Evolutionary conservation across 352 stramenopile genomes (phyloP), one percentile per base, ranked within the genome.

Genomic region (Phytophthora rubi): DNA sequence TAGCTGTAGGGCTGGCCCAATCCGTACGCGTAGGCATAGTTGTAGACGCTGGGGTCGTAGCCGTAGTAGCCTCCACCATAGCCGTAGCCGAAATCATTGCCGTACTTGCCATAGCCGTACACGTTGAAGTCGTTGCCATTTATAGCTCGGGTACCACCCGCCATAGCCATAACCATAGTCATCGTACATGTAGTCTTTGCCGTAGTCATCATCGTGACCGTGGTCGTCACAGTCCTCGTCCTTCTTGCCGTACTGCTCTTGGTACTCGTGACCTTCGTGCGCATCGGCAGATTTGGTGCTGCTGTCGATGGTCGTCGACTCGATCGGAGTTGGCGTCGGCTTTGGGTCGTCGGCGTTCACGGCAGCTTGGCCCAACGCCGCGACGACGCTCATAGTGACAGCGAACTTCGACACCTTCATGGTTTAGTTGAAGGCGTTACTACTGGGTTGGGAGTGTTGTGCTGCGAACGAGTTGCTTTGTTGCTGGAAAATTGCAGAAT

Each of bases 21-120:
- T 9, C 23, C 35, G 21, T 49, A 52, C 13, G 35, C n/a, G 35
- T 51, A 53, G 42, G 23, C 56, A 52, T 54, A 62, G 28, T 52
- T 37, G 37, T 61, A 61, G 55, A 7, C 4, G 54, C 30, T 28
- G 8, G 54, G 54, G 54, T 47, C 35, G 53, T 59, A 59, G 16
- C 10, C 32, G 6, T 51, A 60, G 54, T 47, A 28, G 47, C 18
- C 7, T 35, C 54, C 54, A 7, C 35, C 54, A 47, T 60, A 39
- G 18, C 54, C 37, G 18, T 49, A 59, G 32, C 53, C 30, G n/a
- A 26, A 60, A 23, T 60, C 21, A 23, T 61, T 35, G 37, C 37
- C 54, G 54, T 61, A 53, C 13, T 52, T 39, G 54, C 15, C 33
- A 6, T 49, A 28, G 23, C 54, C 21, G 37, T 59, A 59, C 32